phyloP scores from a whole-genome alignment of 2,329 filamentous ascomycete genomes.

The Aureobasidium sp. region DNA sequence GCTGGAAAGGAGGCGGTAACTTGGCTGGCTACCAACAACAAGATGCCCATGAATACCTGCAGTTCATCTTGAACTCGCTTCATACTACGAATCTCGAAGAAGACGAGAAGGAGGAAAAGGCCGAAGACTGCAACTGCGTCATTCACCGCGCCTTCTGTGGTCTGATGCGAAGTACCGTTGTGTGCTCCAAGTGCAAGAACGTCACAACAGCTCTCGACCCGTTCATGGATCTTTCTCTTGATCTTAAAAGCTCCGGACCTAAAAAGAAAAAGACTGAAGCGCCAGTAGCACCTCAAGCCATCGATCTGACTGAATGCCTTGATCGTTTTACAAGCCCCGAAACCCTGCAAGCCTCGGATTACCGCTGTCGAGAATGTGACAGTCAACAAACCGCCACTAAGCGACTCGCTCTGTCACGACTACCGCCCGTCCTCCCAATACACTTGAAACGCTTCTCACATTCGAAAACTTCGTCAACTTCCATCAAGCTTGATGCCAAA shows the following conservation, averaged over 20 bases:
- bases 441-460: conserved; percentile 63
- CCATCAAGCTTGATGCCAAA: conserved; percentile 79
- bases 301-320: conserved; percentile 55
- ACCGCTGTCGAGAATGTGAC: conserved; percentile 76
- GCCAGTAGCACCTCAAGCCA: conserved; percentile 24
- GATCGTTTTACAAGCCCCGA: conserved; percentile 84
- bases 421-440: conserved; percentile 85
- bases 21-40: conserved; percentile 86
- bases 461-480: conserved; percentile 56
- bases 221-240: conserved; percentile 83
- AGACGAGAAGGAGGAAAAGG: conserved; percentile 24
- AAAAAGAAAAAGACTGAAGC: conserved; percentile 48
- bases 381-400: conserved; percentile 70
- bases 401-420: conserved; percentile 72
- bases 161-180: conserved; percentile 82
- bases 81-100: conserved; percentile 63
- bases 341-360: conserved; percentile 66
- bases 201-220: conserved; percentile 78
- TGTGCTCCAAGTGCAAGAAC: conserved; percentile 79
- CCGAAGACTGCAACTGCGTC: conserved; percentile 67
- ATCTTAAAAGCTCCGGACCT: conserved; percentile 56
- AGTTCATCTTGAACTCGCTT: conserved; percentile 86
- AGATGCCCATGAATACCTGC: conserved; percentile 95
- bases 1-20: conserved; percentile 70
- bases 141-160: conserved; percentile 94